These are phyloP conservation scores for Metschnikowia borealis DNA, from an alignment of 805 yeast genomes.

Conservation along the genomic window DNA sequence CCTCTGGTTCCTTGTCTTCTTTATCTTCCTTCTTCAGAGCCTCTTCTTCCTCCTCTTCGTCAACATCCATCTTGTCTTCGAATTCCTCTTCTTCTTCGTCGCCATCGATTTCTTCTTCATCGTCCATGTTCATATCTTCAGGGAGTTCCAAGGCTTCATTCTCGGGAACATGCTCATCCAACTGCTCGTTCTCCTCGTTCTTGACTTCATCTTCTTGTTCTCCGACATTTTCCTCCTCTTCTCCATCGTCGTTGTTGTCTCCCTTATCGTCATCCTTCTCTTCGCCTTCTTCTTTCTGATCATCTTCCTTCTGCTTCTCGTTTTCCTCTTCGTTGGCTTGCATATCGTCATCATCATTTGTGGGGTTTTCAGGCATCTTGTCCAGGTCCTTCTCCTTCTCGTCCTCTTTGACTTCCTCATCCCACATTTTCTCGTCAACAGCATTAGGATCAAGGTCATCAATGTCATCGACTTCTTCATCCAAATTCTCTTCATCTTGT, in stretches of 20 bases:
- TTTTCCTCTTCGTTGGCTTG: constrained; percentile 46
- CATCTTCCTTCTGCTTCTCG: constrained; percentile 29
- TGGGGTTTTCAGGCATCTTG: constrained; percentile 53
- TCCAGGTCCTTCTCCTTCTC: constrained; percentile 83
- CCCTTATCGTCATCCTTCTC: constrained; percentile 38
- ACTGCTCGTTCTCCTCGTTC: constrained; percentile 62
- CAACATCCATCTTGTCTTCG: constrained; percentile 14
- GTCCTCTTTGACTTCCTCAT: constrained; percentile 77
- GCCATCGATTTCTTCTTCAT: constrained; percentile 54
- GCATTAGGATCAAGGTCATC: constrained; percentile 93
- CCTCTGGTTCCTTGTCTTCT: constrained; percentile 17
- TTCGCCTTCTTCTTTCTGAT: constrained; percentile 21
- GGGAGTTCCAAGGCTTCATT: constrained; percentile 85
- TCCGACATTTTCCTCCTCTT: constrained; percentile 69
- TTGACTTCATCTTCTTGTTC: constrained; percentile 77
- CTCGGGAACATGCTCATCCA: constrained; percentile 76
- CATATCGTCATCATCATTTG: constrained; percentile 48
- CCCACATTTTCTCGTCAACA: constrained; percentile 97
- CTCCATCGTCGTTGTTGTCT: constrained; percentile 48
- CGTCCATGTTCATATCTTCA: constrained; percentile 85
- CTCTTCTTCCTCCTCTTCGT: constrained; percentile 13
- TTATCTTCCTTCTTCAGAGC: constrained; percentile 23
- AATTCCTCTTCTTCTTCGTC: constrained; percentile 31
- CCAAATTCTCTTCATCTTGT: constrained; percentile 58
- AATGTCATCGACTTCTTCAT: constrained; percentile 84